phyloP scores from a whole-genome alignment of 169 alveolate genomes.

The Toxoplasma gondii region DNA sequence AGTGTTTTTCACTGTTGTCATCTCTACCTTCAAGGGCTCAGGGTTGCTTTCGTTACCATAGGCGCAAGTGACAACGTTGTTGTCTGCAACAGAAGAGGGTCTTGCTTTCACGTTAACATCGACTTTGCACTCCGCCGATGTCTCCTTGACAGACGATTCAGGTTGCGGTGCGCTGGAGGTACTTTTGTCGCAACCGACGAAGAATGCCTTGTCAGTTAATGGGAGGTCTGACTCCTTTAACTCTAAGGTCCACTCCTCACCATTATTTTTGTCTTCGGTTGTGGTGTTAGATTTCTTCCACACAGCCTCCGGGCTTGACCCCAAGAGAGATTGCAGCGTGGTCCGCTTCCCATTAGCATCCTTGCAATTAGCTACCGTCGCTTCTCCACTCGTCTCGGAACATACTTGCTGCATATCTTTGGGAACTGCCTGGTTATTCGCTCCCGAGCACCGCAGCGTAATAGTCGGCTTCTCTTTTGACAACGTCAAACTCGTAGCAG shows the following conservation, averaged over 20 bases:
- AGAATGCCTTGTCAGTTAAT: neutral
- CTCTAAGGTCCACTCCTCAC: neutral
- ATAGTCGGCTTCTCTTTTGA: neutral
- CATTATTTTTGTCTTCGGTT: neutral
- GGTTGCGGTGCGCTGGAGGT: too few relatives aligned
- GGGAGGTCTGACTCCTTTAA: neutral
- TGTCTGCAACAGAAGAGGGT: neutral
- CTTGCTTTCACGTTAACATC: neutral
- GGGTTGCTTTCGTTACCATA: neutral
- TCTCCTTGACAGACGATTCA: neutral
- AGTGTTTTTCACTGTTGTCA: neutral
- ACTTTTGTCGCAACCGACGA: conserved; percentile 11
- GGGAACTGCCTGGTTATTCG: neutral
- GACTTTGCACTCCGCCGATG: neutral
- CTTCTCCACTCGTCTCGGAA: neutral
- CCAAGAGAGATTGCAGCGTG: neutral
- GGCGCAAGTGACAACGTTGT: neutral
- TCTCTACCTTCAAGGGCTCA: neutral
- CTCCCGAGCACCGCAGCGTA: neutral
- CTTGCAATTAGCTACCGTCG: neutral
- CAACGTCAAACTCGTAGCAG: neutral
- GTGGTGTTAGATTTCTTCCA: neutral
- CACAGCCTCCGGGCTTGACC: neutral
- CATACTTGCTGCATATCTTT: neutral
- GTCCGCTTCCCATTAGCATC: neutral